Evolutionary conservation across 1,284 basidiomycete species (phyloP), one percentile per base, ranked within the genome.

Genomic region (Flammula alnicola): DNA sequence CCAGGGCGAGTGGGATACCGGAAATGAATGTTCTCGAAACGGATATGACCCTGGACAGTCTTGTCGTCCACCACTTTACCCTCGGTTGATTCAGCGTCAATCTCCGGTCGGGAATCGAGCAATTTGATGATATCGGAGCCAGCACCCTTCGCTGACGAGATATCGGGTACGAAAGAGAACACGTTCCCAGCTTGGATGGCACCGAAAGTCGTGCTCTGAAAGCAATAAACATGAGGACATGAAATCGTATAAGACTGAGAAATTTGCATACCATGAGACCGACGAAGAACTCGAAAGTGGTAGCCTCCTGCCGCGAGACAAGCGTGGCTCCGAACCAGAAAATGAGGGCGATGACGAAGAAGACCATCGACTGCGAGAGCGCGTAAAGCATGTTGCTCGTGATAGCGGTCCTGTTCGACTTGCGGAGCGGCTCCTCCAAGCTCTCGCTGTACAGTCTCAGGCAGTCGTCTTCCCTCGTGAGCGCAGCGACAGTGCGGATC

Each of bases 91-190:
- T 91, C 83, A 0, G 90, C 81, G 60, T 98, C 93, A 52, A 98
- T 91, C 60, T 92, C 86, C 11, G 90, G 87, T 5, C 69, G 68
- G 23, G 85, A 82, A 64, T 98, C 95, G n/a, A 96, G 68, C 9
- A 97, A 72, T 44, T 79, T 80, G 71, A 97, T 78, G 57, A 95
- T 85, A 44, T 88, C 81, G 17, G 84, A 81, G 0, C 83, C 91
- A 0, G 95, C 88, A 20, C 86, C 80, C 61, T 85, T 86, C 26
- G 95, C 95, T 1, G 90, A 91, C 4, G 91, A 93, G 43, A 97
- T 83, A 65, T 98, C 95, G 16, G 95, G 95, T 1, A 96, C 95
- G 66, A 93, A 98, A 10, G 84, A 81, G 74, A 98, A 97, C 25
- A 96, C 84, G 61, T 90, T 90, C 45, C 90, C 90, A 14, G 89